Evolutionary conservation across 75 land plant genomes (phyloP), one percentile per base, ranked within the genome.

Genomic region (Pinus albicaulis): DNA sequence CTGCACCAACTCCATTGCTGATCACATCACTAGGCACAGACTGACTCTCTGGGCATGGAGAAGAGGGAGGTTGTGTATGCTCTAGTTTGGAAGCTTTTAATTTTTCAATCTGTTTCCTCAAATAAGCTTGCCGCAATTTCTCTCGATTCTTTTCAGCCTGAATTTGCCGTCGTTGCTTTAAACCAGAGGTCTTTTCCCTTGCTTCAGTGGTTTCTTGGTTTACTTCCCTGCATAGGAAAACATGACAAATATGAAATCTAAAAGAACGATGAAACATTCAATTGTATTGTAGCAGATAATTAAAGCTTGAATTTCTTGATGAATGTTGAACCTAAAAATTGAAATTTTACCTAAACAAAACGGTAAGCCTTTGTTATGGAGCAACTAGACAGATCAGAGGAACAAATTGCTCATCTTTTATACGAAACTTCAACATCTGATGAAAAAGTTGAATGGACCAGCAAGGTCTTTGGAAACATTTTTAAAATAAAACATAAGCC

Each of bases 181-280:
- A 82, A 28, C 79, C 71, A 28, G 94, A 82, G 11, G 82, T 91
- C 76, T 87, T 90, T 73, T 88, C 95, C 72, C 99, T 86, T 28
- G 94, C 99, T 76, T 94, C 84, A 74, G 70, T 87, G 71, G 89
- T 95, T 78, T 96, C 99, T 85, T 89, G 89, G 75, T 93, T 95
- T 56, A 96, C 92, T 83, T 96, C 95, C 91, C 99, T 96, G 89
- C 59, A 70, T 53, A 56, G 68, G 70, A 19, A 48, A 48, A 23
- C n/a, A 82, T 55, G 60, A 19, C 55, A 56, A 61, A 38, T 28
- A 31, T 22, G 34, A 25, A 15, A 17, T 76, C 22, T 17, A 25
- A 72, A 20, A 15, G 13, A 75, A 38, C 63, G 34, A 56, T 20
- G 26, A 31, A 17, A 8, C 8, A 75, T 13, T 17, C 34, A 70